Percentiles rank a stretch among this genome's conserved stretches.
These are phyloP conservation scores for Inga laurina DNA, from an alignment of 306 rosid species.

Conservation along the genomic window DNA sequence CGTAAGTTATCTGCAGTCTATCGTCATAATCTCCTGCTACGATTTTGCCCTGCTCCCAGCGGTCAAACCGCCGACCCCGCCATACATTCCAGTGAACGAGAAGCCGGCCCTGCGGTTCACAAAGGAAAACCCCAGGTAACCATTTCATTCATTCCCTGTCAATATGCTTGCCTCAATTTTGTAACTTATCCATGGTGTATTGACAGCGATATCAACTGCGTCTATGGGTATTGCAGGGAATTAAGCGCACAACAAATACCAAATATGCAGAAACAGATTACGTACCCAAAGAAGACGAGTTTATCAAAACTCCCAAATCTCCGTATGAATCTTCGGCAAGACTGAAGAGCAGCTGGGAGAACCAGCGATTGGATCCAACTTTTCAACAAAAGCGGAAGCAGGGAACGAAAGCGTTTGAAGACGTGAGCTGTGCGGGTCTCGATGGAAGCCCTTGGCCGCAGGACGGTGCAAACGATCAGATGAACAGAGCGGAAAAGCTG, in stretches of 20 bases:
- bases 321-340: conserved; percentile 42
- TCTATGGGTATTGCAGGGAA: conserved; percentile 38
- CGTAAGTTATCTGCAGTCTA: conserved; percentile 1
- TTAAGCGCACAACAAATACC: neutral
- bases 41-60: conserved; percentile 39
- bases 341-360: conserved; percentile 52
- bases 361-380: conserved; percentile 46
- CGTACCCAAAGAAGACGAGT: conserved; percentile 18
- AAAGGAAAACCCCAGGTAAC: conserved; percentile 44
- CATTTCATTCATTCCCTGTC: neutral
- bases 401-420: conserved; percentile 22
- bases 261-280: conserved; percentile 25
- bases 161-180: neutral
- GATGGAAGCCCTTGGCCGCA: conserved; percentile 65
- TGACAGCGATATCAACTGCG: neutral
- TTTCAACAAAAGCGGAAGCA: conserved; percentile 54
- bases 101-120: conserved; percentile 43
- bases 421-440: conserved; percentile 57
- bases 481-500: conserved; percentile 2
- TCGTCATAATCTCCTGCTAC: conserved; percentile 26
- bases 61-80: conserved; percentile 60
- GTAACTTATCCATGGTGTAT: neutral
- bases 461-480: neutral
- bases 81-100: conserved; percentile 56
- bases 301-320: conserved; percentile 37